Base-by-base conservation (phyloP, 768 basidiomycete genomes). In the Lentinula aciculospora region DNA sequence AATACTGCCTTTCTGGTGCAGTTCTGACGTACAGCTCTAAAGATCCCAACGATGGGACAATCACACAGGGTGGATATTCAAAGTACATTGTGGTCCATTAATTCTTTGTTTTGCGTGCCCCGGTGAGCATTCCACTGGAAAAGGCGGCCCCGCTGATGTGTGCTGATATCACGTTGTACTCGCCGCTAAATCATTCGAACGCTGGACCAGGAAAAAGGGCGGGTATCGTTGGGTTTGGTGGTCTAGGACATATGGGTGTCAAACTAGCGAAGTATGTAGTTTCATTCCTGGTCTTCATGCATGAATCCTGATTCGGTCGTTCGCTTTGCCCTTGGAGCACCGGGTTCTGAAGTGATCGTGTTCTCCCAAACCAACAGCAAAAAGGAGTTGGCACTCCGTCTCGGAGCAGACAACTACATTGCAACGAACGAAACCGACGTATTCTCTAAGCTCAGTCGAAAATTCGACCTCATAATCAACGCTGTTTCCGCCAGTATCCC, bases 191-290 rank as follows among this genome's bases (percentile, higher is more conserved):
- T 79, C 7, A 69, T 69, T 59, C 73, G 73, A 71, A 29, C 23
- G 67, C 62, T 57, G 84, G 83, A 0, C 81, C 83, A 0, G 85
- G 85, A 45, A 84, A 82, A 70, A 78, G 76, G 60, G 81, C 88
- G 61, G 87, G 84, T 42, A 70, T 89, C 44, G 72, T 88, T 61
- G 85, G 86, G 42, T 77, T 89, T 45, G 85, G 85, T 40, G 85
- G 85, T 21, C 71, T 86, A 21, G 81, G 79, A 19, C 53, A 54
- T 40, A 40, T 54, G 36, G 36, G 21, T 40, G 31, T 53, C 32
- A 53, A 53, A n/a, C 31, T 53, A 4, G 50, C 50, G 5, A 53
- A 53, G 50, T 53, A 53, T 7, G 53, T 19, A 17, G 3, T 42
- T 13, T 29, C 19, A 28, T 12, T 2, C 4, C 3, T 7, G n/a